Evolutionary conservation across 495 filamentous ascomycete genomes (phyloP).

Genomic region (Penicillium mononematosum): DNA sequence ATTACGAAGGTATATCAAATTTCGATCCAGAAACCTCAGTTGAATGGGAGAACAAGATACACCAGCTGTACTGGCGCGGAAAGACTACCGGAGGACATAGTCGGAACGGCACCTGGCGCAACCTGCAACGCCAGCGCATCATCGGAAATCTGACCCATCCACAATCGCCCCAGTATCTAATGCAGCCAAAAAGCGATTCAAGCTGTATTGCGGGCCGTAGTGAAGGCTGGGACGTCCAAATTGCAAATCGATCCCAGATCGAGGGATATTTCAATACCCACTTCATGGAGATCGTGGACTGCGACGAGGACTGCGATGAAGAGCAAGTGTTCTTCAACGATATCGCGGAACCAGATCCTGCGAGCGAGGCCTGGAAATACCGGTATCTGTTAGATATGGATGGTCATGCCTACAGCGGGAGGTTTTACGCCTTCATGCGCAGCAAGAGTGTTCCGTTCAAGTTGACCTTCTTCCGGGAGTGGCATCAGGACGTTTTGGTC

Average conservation of each 20-base stretch:
- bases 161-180: conserved; percentile 3
- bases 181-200: neutral
- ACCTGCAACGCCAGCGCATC: conserved; percentile 16
- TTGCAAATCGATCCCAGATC: neutral
- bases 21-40: conserved; percentile 7
- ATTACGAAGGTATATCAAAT: conserved; percentile 3
- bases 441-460: conserved; percentile 45
- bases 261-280: conserved; percentile 14
- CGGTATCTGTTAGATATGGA: conserved; percentile 50
- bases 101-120: conserved; percentile 8
- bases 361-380: conserved; percentile 15
- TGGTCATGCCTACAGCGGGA: conserved; percentile 53
- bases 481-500: conserved; percentile 54
- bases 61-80: conserved; percentile 46
- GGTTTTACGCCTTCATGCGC: conserved; percentile 50
- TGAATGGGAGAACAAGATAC: conserved; percentile 16
- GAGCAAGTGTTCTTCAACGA: conserved; percentile 11
- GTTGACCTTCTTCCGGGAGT: conserved; percentile 51
- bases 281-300: conserved; percentile 14
- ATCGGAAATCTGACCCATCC: conserved; percentile 19
- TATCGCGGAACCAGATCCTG: conserved; percentile 5
- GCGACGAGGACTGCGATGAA: conserved; percentile 18
- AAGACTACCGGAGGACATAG: conserved; percentile 40
- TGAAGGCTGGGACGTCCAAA: conserved; percentile 8
- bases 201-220: conserved; percentile 1